phyloP scores from a whole-genome alignment of 495 filamentous ascomycete genomes.

The Penicillium robsamsonii region DNA sequence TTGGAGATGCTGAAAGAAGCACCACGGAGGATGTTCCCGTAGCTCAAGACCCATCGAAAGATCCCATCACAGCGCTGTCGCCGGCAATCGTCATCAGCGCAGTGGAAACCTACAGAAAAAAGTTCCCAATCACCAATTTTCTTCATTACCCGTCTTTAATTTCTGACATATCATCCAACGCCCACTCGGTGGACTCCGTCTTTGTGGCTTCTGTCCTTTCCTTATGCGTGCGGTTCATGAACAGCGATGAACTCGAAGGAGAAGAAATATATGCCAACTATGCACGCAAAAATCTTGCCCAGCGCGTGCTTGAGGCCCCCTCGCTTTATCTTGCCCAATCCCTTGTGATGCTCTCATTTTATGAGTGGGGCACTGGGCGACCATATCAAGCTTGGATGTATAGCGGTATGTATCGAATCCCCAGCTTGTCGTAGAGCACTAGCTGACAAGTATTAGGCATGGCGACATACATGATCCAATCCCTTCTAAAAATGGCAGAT shows the following conservation, averaged over 20 bases:
- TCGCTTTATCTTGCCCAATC: constrained; percentile 45
- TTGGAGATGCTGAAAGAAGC: not conserved
- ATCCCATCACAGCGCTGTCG: constrained; percentile 31
- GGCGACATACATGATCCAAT: constrained; percentile 50
- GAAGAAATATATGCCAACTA: constrained; percentile 40
- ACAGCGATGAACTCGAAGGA: constrained; percentile 24
- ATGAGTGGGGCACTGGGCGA: constrained; percentile 46
- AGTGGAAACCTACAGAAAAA: constrained; percentile 42
- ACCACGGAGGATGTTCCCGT: constrained; percentile 3
- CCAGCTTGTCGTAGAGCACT: not conserved
- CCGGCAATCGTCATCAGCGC: constrained; percentile 37
- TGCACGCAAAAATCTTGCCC: constrained; percentile 37
- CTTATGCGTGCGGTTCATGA: constrained; percentile 42
- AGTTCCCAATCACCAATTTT: constrained; percentile 45
- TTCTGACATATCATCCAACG: constrained; percentile 38
- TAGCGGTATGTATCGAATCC: constrained; percentile 29
- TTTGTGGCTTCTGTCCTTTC: constrained; percentile 43
- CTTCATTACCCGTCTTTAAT: constrained; percentile 46
- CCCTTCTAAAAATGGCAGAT: constrained; percentile 43
- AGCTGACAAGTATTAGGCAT: constrained; percentile 29
- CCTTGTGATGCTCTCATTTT: constrained; percentile 43
- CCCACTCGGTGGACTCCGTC: constrained; percentile 37
- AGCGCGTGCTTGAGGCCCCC: constrained; percentile 40
- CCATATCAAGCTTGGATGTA: constrained; percentile 51
- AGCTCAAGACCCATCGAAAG: constrained; percentile 3